Conservation (phyloP, 108 stramenopile genomes). For the Seminavis robusta region DNA sequence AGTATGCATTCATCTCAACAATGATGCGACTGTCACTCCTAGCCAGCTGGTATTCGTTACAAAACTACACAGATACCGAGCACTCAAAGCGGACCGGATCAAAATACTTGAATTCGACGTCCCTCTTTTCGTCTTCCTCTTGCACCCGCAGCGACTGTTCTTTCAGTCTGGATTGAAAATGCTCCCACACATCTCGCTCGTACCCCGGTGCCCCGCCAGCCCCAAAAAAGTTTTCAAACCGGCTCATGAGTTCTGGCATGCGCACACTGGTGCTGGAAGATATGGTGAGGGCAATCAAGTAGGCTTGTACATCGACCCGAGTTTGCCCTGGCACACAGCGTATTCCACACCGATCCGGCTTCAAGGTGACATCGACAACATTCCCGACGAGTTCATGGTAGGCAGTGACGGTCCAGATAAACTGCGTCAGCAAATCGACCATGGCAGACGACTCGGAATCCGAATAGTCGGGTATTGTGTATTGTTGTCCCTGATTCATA, state of each 20-base stretch:
- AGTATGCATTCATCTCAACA: no score
- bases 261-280: no score
- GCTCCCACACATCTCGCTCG: conserved; percentile 7
- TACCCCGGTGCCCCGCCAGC: neutral
- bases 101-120: conserved; percentile 10
- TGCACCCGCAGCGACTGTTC: conserved; percentile 1
- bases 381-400: conserved; percentile 7
- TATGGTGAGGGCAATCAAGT: neutral
- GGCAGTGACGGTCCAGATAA: conserved; percentile 10
- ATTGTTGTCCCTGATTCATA: conserved; percentile 2
- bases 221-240: neutral
- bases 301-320: conserved; percentile 4
- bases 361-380: neutral
- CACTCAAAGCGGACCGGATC: conserved; percentile 9
- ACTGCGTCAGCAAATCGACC: neutral
- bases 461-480: neutral
- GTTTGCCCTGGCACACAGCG: neutral
- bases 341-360: neutral
- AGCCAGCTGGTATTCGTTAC: no score
- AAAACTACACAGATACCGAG: conserved; percentile 11
- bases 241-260: neutral
- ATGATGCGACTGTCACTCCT: no score
- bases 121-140: neutral
- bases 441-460: neutral
- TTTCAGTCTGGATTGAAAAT: neutral